These are phyloP conservation scores for Prunus padus DNA, from an alignment of 306 rosid genomes.

Conservation along the genomic window DNA sequence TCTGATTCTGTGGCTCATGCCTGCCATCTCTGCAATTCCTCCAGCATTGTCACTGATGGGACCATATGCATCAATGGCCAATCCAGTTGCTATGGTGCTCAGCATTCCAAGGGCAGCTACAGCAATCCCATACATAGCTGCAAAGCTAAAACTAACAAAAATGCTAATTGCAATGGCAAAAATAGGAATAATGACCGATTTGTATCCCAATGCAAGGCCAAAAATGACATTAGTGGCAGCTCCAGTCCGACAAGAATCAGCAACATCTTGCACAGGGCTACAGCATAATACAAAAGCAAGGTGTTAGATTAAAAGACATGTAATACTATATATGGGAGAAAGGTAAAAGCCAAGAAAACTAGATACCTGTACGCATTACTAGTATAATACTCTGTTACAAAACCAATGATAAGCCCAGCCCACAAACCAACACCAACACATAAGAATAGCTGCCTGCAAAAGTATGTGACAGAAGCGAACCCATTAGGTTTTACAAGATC, in stretches of 20 bases:
- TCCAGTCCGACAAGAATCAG: conserved; percentile 95
- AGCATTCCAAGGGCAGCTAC: conserved; percentile 98
- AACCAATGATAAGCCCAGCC: conserved; percentile 96
- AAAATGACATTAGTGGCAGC: conserved; percentile 97
- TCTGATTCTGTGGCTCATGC: conserved; percentile 90
- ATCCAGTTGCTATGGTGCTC: conserved; percentile 92
- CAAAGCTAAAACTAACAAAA: conserved; percentile 89
- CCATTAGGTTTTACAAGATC: background rate
- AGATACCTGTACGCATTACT: conserved; percentile 92
- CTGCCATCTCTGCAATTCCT: conserved; percentile 99
- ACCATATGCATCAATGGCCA: conserved; percentile 98
- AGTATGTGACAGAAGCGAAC: background rate
- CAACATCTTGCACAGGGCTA: conserved; percentile 99
- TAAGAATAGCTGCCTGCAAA: conserved; percentile 83
- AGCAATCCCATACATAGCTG: conserved; percentile 98
- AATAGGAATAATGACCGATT: conserved; percentile 92
- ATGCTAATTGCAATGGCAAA: conserved; percentile 89
- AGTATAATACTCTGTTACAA: conserved; percentile 88
- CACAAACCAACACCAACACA: conserved; percentile 93
- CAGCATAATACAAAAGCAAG: conserved; percentile 18
- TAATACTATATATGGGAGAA: background rate
- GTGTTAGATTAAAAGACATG: background rate
- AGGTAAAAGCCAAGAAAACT: conserved; percentile 2
- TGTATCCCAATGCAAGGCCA: conserved; percentile 99
- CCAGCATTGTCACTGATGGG: conserved; percentile 99